Percentiles rank a stretch among this genome's conserved stretches.
phyloP scores from a whole-genome alignment of 257 asterid species.

The Penstemon eatonii region DNA sequence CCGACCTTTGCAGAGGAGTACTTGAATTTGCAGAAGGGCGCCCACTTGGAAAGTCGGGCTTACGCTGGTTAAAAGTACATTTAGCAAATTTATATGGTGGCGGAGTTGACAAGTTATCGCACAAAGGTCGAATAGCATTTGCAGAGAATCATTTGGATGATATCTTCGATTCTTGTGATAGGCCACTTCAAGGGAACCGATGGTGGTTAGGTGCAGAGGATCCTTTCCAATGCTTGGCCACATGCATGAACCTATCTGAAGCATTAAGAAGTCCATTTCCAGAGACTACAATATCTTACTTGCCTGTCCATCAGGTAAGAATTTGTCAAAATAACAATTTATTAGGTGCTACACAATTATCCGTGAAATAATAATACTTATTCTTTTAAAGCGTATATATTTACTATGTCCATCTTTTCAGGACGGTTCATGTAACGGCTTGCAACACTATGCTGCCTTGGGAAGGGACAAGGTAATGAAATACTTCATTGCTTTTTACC shows the following conservation, averaged over 20 bases:
- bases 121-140: conserved; percentile 77
- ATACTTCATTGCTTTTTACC: conserved; percentile 10
- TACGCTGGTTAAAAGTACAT: conserved; percentile 84
- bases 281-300: conserved; percentile 66
- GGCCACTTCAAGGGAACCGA: conserved; percentile 92
- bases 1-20: conserved; percentile 92
- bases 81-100: conserved; percentile 87
- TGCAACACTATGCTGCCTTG: conserved; percentile 99
- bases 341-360: too few relatives aligned
- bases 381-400: neutral
- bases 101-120: conserved; percentile 86
- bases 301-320: conserved; percentile 90
- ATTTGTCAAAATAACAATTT: conserved; percentile 17
- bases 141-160: conserved; percentile 79
- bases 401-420: conserved; percentile 35
- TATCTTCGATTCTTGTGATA: conserved; percentile 89
- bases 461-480: conserved; percentile 92
- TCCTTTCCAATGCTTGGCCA: conserved; percentile 94
- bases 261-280: conserved; percentile 87
- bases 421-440: conserved; percentile 99
- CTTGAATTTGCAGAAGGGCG: conserved; percentile 96
- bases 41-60: conserved; percentile 89
- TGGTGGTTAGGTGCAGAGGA: conserved; percentile 99
- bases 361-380: neutral
- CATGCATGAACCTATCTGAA: conserved; percentile 79